Conservation (phyloP, 164 flowering plant species). For the Nymphaea colorata region DNA sequence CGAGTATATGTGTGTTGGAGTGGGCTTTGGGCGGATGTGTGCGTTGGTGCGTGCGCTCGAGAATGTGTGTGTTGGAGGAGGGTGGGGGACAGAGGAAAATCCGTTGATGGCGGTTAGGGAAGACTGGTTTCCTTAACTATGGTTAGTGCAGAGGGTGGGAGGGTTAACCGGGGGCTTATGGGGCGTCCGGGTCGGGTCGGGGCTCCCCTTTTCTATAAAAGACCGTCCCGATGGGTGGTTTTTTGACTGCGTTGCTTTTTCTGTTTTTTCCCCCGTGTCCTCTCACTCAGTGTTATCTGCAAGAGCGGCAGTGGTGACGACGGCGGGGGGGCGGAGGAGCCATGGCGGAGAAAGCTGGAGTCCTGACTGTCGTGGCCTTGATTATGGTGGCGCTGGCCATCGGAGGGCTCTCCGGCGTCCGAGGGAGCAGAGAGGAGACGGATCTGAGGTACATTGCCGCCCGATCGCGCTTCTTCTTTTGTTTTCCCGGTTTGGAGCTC, state of each 20-base stretch:
- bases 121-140: neutral
- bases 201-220: neutral
- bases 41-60: no score
- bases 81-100: no score
- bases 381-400: neutral
- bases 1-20: no score
- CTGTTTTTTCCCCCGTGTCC: neutral
- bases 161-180: neutral
- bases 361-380: neutral
- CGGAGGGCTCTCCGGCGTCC: neutral
- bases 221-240: neutral
- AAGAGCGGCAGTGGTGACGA: neutral
- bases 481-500: neutral
- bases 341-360: neutral
- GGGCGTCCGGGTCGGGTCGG: neutral
- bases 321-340: neutral
- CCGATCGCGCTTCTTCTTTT: neutral
- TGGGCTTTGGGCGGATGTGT: no score
- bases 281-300: neutral
- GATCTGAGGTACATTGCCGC: neutral
- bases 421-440: neutral
- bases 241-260: neutral
- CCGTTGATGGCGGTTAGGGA: neutral
- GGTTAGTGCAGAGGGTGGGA: neutral
- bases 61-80: no score